Base-by-base conservation (phyloP, 2,329 filamentous ascomycete species). In the Beauveria varroae region DNA sequence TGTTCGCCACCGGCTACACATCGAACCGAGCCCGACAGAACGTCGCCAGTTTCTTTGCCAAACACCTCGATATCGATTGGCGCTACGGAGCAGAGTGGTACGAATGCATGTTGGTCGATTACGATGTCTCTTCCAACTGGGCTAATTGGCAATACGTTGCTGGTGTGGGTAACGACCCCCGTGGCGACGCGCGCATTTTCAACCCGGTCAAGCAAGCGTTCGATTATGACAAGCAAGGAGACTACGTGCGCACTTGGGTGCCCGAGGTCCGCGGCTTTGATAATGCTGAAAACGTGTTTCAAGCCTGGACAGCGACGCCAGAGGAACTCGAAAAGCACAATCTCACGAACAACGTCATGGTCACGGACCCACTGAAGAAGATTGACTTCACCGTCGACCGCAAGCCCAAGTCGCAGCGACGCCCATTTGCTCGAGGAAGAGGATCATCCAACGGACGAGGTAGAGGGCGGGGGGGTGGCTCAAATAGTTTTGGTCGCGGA, bases 81-180 rank as follows among this genome's bases (percentile, higher is more conserved):
- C 83, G 89, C 0, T 80, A 90, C 16, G 90, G 90, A 0, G 90
- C 89, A 0, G 90, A 93, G 70, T 93, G 88, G 88, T 93, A 93
- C 68, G 90, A 93, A 70, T 84, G 81, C 69, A 76, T 89, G 68
- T 78, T 93, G 3, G 78, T 87, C 34, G 90, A 95, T 70, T 91
- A 93, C 69, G 90, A 93, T 66, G 81, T 89, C 0, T 85, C 82
- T 16, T 88, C 81, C 63, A 93, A 93, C 66, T 93, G 89, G 89
- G 86, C 86, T 10, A 92, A 91, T 67, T 93, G 89, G 90, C 89
- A 92, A 71, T 93, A 93, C 64, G 84, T 90, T 0, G 82, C 89
- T 0, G 90, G 90, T 0, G 88, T 93, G 0, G 90, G 90, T 8
- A 93, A 92, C 65, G 89, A 93, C 66, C 90, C 89, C 0, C 77